phyloP scores from a whole-genome alignment of 352 stramenopile genomes.

The Pythium brachiatum region DNA sequence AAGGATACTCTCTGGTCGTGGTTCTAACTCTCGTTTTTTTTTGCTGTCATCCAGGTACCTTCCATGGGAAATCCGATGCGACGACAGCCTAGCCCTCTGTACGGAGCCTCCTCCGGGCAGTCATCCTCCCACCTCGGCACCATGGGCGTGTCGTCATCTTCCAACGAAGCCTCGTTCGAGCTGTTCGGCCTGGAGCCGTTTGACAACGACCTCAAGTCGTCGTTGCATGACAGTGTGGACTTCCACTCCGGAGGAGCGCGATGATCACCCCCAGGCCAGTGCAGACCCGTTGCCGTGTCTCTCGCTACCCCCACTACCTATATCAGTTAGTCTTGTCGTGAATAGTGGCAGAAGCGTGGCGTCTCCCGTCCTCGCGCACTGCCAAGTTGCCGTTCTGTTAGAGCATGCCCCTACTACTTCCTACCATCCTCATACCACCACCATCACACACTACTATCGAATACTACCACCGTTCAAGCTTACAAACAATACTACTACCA shows the following conservation, averaged over 20 bases:
- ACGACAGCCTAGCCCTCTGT: slow-evolving; percentile 22
- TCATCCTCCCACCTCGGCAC: slow-evolving; percentile 10
- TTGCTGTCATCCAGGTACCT: slow-evolving; percentile 9
- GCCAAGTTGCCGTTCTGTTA: neutral
- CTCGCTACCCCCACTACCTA: too few species aligned
- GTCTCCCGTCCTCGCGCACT: neutral
- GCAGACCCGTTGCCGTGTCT: too few species aligned
- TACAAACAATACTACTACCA: slow-evolving; percentile 1
- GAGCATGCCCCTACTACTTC: neutral
- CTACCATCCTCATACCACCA: neutral
- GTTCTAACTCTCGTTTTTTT: neutral
- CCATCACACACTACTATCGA: neutral
- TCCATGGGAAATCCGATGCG: slow-evolving; percentile 21
- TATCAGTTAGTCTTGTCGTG: neutral
- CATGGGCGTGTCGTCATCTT: neutral
- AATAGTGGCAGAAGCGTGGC: neutral
- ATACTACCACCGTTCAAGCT: neutral
- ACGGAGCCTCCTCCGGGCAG: slow-evolving; percentile 2
- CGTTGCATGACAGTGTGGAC: slow-evolving; percentile 21
- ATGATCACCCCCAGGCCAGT: neutral
- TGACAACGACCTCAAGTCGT: slow-evolving; percentile 27
- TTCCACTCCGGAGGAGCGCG: slow-evolving; percentile 19
- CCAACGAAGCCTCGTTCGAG: slow-evolving; percentile 27
- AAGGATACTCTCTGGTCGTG: neutral
- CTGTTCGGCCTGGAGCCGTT: slow-evolving; percentile 34